These are phyloP conservation scores for Monilinia fructigena DNA, from an alignment of 2,329 filamentous ascomycete species.

Conservation along the genomic window DNA sequence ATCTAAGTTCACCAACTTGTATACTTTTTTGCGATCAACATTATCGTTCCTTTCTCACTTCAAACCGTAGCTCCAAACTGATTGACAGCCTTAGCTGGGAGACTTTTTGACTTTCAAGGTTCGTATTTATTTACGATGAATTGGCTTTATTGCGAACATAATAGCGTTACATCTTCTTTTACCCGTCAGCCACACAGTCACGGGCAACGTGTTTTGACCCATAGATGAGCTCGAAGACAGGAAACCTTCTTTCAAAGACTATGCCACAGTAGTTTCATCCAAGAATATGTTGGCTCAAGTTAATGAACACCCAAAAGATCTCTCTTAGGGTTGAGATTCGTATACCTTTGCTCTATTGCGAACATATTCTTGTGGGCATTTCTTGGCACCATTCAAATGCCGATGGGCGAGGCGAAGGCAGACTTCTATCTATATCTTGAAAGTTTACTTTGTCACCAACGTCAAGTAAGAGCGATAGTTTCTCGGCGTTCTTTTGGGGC, in stretches of 20 bases:
- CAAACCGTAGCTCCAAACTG: neutral
- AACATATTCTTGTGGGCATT: neutral
- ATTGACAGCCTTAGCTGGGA: neutral
- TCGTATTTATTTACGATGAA: neutral
- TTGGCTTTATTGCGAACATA: neutral
- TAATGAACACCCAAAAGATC: neutral
- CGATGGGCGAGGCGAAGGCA: no score
- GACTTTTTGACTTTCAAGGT: neutral
- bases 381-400: constrained; percentile 1
- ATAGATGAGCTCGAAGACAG: neutral
- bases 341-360: neutral
- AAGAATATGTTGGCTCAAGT: neutral
- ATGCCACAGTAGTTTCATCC: neutral
- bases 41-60: neutral
- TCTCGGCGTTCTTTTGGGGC: neutral
- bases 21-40: neutral
- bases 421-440: constrained; percentile 1
- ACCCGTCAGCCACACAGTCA: neutral
- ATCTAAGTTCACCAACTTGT: neutral
- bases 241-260: neutral
- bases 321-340: neutral
- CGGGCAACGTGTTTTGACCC: neutral
- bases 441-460: neutral
- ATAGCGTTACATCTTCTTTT: neutral
- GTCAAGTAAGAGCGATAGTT: neutral